These are phyloP conservation scores for Neofusicoccum parvum DNA, from an alignment of 2,329 filamentous ascomycete species.

Conservation along the genomic window DNA sequence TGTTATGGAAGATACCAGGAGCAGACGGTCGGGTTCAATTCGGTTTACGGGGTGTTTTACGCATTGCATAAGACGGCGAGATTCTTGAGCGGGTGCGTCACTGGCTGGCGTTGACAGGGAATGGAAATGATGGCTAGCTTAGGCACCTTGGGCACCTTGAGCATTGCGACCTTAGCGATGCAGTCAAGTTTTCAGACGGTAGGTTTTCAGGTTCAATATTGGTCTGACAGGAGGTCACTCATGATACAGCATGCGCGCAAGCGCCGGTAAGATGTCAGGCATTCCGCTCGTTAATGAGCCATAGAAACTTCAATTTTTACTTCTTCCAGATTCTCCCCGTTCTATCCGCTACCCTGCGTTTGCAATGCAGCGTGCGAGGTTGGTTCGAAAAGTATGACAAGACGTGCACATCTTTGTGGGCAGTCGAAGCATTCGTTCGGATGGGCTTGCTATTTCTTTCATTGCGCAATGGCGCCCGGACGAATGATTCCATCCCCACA, in stretches of 20 bases:
- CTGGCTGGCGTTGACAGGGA: constrained; percentile 11
- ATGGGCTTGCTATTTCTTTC: too few relatives aligned
- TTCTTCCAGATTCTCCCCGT: not conserved
- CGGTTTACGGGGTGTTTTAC: not conserved
- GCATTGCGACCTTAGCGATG: not conserved
- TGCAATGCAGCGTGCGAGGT: not conserved
- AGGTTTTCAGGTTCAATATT: not conserved
- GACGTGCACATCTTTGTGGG: too few relatives aligned
- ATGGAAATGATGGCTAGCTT: not conserved
- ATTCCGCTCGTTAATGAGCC: not conserved
- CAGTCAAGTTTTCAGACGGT: not conserved
- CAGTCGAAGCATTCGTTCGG: too few relatives aligned
- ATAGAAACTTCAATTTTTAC: not conserved
- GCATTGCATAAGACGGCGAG: not conserved
- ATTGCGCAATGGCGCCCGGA: too few relatives aligned
- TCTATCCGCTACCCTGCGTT: not conserved
- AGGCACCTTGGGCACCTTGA: not conserved
- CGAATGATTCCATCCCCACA: not conserved
- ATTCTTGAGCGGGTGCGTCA: not conserved
- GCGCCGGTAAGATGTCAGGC: not conserved
- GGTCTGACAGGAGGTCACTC: not conserved
- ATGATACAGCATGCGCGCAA: constrained; percentile 1
- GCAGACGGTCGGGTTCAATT: not conserved
- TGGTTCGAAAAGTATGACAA: too few relatives aligned
- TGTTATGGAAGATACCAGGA: not conserved